Evolutionary conservation across 2,329 filamentous ascomycete genomes (phyloP).

Genomic region (Plenodomus biglobosus): DNA sequence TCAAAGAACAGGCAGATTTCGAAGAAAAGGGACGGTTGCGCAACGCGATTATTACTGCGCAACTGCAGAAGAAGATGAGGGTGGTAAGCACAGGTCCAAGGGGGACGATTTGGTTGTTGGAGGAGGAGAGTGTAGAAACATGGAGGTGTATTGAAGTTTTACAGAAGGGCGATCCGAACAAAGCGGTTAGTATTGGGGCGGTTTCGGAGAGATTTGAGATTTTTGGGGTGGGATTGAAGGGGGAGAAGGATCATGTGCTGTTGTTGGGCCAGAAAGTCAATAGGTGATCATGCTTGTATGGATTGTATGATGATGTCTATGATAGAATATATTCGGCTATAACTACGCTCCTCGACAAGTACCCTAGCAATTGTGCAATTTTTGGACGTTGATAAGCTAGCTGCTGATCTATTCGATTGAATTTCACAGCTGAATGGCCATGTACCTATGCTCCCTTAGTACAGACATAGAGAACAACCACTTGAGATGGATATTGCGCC

Average conservation of each 20-base stretch:
- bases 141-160: slow-evolving; percentile 5
- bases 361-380: too few species aligned
- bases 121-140: neutral
- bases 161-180: slow-evolving; percentile 1
- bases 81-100: slow-evolving; percentile 1
- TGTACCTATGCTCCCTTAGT: too few species aligned
- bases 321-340: too few species aligned
- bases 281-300: too few species aligned
- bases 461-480: neutral
- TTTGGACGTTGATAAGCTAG: too few species aligned
- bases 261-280: slow-evolving; percentile 5
- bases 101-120: slow-evolving; percentile 7
- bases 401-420: too few species aligned
- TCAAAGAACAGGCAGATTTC: neutral
- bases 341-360: too few species aligned
- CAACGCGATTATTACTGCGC: neutral
- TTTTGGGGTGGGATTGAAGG: slow-evolving; percentile 6
- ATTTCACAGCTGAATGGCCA: too few species aligned
- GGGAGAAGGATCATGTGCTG: slow-evolving; percentile 10
- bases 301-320: too few species aligned
- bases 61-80: slow-evolving; percentile 1
- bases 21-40: neutral
- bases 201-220: slow-evolving; percentile 1
- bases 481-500: neutral
- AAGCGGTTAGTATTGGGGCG: slow-evolving; percentile 2